phyloP scores from a whole-genome alignment of 139 green algal genomes.

The Chlamydomonas sp. region DNA sequence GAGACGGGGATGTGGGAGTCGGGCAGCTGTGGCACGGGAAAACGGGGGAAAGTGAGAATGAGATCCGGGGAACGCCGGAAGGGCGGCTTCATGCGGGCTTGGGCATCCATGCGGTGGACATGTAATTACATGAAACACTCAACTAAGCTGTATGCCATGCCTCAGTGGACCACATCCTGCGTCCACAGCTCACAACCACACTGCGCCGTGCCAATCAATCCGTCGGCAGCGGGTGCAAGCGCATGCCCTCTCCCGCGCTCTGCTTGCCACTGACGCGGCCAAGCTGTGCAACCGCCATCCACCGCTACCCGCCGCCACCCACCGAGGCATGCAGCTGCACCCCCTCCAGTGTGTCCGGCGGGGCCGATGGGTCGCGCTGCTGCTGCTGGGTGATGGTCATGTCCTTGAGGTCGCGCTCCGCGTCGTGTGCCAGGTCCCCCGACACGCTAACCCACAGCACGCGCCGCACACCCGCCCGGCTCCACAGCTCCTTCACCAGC shows the following conservation, averaged over 20 bases:
- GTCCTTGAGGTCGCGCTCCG: constrained; percentile 81
- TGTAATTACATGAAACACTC: too few relatives aligned
- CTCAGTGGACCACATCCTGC: too few relatives aligned
- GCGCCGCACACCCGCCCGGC: constrained; percentile 36
- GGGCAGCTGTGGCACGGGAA: constrained; percentile 31
- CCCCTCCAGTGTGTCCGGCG: constrained; percentile 60
- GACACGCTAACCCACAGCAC: constrained; percentile 82
- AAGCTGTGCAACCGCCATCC: too few relatives aligned
- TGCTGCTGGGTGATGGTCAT: constrained; percentile 6
- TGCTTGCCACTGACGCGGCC: too few relatives aligned
- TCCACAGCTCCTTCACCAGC: constrained; percentile 45
- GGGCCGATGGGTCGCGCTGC: too few relatives aligned
- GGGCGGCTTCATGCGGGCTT: too few relatives aligned
- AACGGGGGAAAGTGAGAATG: not conserved
- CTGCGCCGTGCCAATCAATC: too few relatives aligned
- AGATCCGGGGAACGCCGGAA: not conserved
- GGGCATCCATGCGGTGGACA: too few relatives aligned
- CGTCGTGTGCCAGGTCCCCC: constrained; percentile 77
- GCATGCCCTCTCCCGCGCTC: too few relatives aligned
- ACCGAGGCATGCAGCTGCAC: constrained; percentile 41
- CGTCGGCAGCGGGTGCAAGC: too few relatives aligned
- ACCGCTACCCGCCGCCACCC: not conserved
- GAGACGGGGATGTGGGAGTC: constrained; percentile 36
- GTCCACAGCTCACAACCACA: too few relatives aligned
- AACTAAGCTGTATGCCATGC: too few relatives aligned